Evolutionary conservation across 2,329 filamentous ascomycete species (phyloP).

Genomic region (Hypomyces perniciosus): DNA sequence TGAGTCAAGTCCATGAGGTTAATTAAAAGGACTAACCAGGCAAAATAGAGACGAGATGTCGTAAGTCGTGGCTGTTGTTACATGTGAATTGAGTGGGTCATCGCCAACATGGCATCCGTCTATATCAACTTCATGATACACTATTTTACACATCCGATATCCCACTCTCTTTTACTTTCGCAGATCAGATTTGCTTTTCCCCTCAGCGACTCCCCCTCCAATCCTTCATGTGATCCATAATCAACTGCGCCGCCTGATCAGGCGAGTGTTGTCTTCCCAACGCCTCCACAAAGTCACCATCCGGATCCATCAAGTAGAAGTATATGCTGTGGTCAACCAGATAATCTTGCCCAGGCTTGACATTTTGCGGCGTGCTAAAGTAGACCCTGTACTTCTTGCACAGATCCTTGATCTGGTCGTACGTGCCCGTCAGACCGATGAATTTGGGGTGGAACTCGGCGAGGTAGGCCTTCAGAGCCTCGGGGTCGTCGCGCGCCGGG

Average conservation of each 20-base stretch:
- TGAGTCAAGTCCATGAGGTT: too few species aligned
- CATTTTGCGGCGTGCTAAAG: conserved; percentile 84
- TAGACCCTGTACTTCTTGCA: conserved; percentile 97
- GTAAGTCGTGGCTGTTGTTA: background rate
- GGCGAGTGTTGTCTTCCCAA: conserved; percentile 92
- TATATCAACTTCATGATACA: conserved; percentile 11
- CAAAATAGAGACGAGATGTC: background rate
- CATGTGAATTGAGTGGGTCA: conserved; percentile 15
- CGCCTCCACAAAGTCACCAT: conserved; percentile 96
- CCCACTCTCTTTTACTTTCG: background rate
- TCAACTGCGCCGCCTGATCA: conserved; percentile 75
- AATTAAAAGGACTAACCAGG: too few species aligned
- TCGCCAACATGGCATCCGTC: conserved; percentile 1
- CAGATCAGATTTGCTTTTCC: background rate
- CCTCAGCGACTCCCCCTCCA: conserved; percentile 27
- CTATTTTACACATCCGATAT: conserved; percentile 11
- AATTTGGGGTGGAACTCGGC: conserved; percentile 84
- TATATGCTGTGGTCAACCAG: conserved; percentile 98
- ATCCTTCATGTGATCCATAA: conserved; percentile 75
- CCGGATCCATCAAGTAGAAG: conserved; percentile 98
- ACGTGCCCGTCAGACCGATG: conserved; percentile 84
- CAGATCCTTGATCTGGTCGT: conserved; percentile 86
- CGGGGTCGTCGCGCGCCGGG: conserved; percentile 81
- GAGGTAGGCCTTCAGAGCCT: conserved; percentile 79
- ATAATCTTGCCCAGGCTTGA: conserved; percentile 93